Percentiles rank a stretch among this genome's conserved stretches.
Conservation (phyloP, 108 stramenopile genomes). For the Conticribra guillardii region DNA sequence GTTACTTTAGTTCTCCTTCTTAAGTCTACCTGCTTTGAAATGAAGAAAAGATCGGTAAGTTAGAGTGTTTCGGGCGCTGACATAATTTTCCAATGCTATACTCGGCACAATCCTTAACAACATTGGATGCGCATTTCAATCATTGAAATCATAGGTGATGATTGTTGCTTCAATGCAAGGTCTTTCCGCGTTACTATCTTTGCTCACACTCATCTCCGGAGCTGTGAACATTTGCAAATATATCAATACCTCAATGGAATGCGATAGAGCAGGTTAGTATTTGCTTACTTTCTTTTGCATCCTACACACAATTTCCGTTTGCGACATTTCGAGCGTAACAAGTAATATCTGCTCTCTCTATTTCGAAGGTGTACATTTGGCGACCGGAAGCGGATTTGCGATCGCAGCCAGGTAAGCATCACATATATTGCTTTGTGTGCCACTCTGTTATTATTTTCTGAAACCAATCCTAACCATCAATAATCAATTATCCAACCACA, state of each 20-base stretch:
- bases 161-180: not conserved
- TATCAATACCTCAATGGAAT: not conserved
- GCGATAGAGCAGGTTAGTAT: not conserved
- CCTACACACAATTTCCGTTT: not conserved
- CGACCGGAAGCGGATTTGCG: not conserved
- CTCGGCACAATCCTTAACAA: not conserved
- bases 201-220: not conserved
- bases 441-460: too few species aligned
- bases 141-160: not conserved
- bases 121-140: too few species aligned
- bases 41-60: not conserved
- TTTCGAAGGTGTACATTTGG: not conserved
- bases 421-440: too few species aligned
- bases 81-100: not conserved
- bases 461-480: too few species aligned
- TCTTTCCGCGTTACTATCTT: not conserved
- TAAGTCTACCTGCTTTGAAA: not conserved
- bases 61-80: not conserved
- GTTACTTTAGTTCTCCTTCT: not conserved
- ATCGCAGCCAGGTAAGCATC: not conserved
- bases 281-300: not conserved
- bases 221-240: not conserved
- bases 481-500: too few species aligned
- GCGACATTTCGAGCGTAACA: not conserved
- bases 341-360: not conserved